A percentile compares a stretch with the other conserved stretches of the same genome.
phyloP scores from a whole-genome alignment of 768 basidiomycete species.

The Gloeostereum incarnatum region DNA sequence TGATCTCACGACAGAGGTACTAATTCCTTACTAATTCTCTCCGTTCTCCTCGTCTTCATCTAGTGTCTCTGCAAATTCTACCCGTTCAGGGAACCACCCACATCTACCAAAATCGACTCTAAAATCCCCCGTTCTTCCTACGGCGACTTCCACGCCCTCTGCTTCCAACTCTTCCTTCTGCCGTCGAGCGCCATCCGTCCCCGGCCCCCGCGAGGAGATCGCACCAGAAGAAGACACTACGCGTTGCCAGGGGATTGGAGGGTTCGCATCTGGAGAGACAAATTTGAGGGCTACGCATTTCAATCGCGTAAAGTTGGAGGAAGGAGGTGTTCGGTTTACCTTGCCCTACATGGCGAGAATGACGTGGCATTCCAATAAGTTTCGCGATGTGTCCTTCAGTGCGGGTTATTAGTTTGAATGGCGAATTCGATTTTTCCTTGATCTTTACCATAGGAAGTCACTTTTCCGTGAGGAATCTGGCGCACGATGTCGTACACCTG shows the following conservation, averaged over 20 bases:
- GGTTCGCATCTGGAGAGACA: slow-evolving; percentile 44
- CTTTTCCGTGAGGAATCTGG: slow-evolving; percentile 54
- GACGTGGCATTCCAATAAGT: slow-evolving; percentile 68
- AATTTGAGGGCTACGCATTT: slow-evolving; percentile 61
- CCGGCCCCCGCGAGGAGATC: slow-evolving; percentile 79
- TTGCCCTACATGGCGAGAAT: slow-evolving; percentile 79
- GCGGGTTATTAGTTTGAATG: background rate
- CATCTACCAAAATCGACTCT: slow-evolving; percentile 46
- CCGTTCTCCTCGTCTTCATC: too few relatives aligned
- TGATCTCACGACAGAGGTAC: too few relatives aligned
- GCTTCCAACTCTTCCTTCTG: slow-evolving; percentile 71
- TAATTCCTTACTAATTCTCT: too few relatives aligned
- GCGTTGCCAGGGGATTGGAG: slow-evolving; percentile 77
- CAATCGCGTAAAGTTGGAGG: background rate
- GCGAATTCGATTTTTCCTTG: background rate
- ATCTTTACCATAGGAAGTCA: slow-evolving; percentile 83
- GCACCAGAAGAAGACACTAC: slow-evolving; percentile 62
- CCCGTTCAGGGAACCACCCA: slow-evolving; percentile 58
- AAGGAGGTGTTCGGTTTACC: slow-evolving; percentile 28
- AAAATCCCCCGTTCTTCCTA: slow-evolving; percentile 44
- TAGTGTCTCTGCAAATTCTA: too few relatives aligned
- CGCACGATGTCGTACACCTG: slow-evolving; percentile 72
- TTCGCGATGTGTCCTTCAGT: slow-evolving; percentile 67
- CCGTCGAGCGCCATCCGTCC: slow-evolving; percentile 66
- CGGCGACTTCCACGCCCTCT: slow-evolving; percentile 73